Evolutionary conservation across 495 filamentous ascomycete genomes (phyloP).

Genomic region (Corynascus novoguineensis): DNA sequence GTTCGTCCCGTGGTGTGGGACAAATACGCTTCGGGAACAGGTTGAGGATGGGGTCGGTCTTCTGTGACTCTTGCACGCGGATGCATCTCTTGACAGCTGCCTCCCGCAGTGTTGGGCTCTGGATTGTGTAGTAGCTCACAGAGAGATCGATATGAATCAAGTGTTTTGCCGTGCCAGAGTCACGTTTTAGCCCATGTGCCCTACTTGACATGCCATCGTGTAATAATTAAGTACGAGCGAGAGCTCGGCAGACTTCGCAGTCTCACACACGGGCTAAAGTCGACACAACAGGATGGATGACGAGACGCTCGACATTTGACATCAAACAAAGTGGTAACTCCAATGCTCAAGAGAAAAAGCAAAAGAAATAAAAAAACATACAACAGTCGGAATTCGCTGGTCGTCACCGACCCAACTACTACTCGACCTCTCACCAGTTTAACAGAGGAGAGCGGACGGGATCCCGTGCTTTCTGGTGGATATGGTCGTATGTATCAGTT

Average conservation of each 20-base stretch:
- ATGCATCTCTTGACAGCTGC: neutral
- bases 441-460: conserved; percentile 50
- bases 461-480: conserved; percentile 31
- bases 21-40: neutral
- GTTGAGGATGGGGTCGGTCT: neutral
- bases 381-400: conserved; percentile 41
- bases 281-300: too few relatives aligned
- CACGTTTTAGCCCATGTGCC: neutral
- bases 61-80: neutral
- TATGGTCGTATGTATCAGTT: conserved; percentile 14
- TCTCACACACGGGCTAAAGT: too few relatives aligned
- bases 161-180: neutral
- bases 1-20: neutral
- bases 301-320: too few relatives aligned
- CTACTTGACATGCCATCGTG: too few relatives aligned
- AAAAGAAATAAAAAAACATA: too few relatives aligned
- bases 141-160: neutral
- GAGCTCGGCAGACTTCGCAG: too few relatives aligned
- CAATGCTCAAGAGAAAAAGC: too few relatives aligned
- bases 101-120: neutral
- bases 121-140: neutral
- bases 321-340: too few relatives aligned
- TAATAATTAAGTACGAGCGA: too few relatives aligned
- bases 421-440: too few relatives aligned
- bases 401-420: conserved; percentile 45